Evolutionary conservation across 441 rosid species (phyloP), one percentile per base, ranked within the genome.

Genomic region (Erysimum cheiri): DNA sequence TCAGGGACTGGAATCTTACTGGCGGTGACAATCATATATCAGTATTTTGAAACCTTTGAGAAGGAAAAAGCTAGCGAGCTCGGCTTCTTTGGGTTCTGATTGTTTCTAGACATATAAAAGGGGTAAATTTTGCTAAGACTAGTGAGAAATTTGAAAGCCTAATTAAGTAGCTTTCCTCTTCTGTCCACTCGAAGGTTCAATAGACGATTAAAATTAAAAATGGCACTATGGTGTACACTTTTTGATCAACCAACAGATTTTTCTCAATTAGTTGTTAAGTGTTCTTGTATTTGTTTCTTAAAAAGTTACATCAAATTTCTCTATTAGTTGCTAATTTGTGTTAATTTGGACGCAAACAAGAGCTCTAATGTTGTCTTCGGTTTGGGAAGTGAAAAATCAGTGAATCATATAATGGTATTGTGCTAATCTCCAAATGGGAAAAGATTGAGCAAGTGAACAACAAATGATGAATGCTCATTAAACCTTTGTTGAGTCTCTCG

Each of bases 11-110:
- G 90, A 60, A 85, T 87, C 50, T 74, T 87, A 31, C 85, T 85
- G 3, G 88, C 89, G 0, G 98, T 89, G 43, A 93, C 98, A 32
- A 91, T 93, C 56, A 91, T 91, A 2, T 93, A 93, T 69, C 98
- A 93, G 72, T 91, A 93, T 73, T 93, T 91, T 4, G 98, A 93
- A 85, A 91, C 96, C 1, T 93, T 93, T 17, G 97, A 93, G 85
- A 93, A 93, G 87, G 98, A 93, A 75, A 91, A 83, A 78, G 98
- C 97, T n/a, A 91, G 92, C 55, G 98, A 93, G 69, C 97, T 93
- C 31, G 98, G 97, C 58, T 84, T 93, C 91, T 89, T 93, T 47
- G 84, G 84, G 22, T 73, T 81, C 66, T 81, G 22, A 75, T 6
- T 60, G 64, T 37, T 24, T 44, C 22, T 0, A 43, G 48, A 24